Percentiles rank a stretch among this genome's conserved stretches.
Evolutionary conservation across 1,284 basidiomycete species (phyloP).

Genomic region (Sanghuangporus sanghuang): DNA sequence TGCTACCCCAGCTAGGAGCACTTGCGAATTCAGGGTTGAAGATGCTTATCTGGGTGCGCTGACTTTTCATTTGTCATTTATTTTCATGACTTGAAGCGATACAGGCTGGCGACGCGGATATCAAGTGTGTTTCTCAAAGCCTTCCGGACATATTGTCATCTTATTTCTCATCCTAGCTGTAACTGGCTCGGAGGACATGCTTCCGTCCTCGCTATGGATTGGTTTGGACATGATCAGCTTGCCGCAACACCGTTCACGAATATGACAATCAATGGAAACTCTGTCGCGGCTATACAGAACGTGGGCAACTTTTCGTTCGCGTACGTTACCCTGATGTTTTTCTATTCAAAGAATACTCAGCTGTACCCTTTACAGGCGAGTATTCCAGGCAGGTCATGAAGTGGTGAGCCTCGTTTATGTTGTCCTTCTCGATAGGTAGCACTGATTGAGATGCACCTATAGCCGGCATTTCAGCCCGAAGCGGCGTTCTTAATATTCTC

Average conservation of each 20-base stretch:
- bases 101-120: slow-evolving; percentile 61
- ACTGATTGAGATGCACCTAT: slow-evolving; percentile 8
- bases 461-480: slow-evolving; percentile 57
- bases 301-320: slow-evolving; percentile 63
- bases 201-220: slow-evolving; percentile 53
- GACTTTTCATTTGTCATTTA: neutral
- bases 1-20: slow-evolving; percentile 45
- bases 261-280: slow-evolving; percentile 45
- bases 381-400: slow-evolving; percentile 53
- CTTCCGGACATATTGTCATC: slow-evolving; percentile 14
- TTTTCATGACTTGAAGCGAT: neutral
- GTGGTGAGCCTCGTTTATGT: slow-evolving; percentile 36
- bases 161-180: slow-evolving; percentile 34
- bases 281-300: slow-evolving; percentile 55
- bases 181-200: slow-evolving; percentile 60
- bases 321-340: slow-evolving; percentile 30
- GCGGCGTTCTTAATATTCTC: slow-evolving; percentile 52
- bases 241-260: slow-evolving; percentile 48
- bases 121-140: slow-evolving; percentile 36
- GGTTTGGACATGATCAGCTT: slow-evolving; percentile 49
- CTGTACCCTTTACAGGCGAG: slow-evolving; percentile 32
- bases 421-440: neutral
- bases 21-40: slow-evolving; percentile 51
- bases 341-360: neutral
- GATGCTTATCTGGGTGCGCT: slow-evolving; percentile 53